A percentile compares a stretch with the other conserved stretches of the same genome.
Conservation (phyloP, 2,329 filamentous ascomycete genomes). For the Leptographium wingfieldii region DNA sequence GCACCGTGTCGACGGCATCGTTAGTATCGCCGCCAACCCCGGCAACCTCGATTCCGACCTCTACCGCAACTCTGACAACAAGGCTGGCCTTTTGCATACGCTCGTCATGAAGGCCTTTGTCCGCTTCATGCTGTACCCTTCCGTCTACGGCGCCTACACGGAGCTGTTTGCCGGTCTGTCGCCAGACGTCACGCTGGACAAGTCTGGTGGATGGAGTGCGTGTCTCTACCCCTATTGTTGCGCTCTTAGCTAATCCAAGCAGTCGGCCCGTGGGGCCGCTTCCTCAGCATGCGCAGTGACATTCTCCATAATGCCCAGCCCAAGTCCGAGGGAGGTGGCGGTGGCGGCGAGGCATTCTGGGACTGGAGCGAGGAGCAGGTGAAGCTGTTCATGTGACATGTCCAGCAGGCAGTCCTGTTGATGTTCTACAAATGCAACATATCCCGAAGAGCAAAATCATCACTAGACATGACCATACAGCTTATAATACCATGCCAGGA, state of each 20-base stretch:
- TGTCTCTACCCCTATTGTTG: neutral
- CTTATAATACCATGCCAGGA: neutral
- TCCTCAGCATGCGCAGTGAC: neutral
- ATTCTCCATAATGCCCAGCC: constrained; percentile 2
- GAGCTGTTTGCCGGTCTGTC: constrained; percentile 33
- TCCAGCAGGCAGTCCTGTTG: neutral
- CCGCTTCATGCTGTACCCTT: constrained; percentile 10
- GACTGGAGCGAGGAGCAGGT: constrained; percentile 10
- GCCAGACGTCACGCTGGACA: constrained; percentile 26
- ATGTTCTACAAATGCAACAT: neutral
- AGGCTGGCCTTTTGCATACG: constrained; percentile 4
- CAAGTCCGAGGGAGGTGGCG: constrained; percentile 8
- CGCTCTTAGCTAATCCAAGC: neutral
- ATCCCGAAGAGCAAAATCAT: neutral
- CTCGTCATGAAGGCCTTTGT: neutral
- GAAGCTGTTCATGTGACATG: constrained; percentile 1
- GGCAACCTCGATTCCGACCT: constrained; percentile 27
- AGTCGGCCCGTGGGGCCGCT: constrained; percentile 9
- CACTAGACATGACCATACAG: neutral
- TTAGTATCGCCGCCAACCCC: constrained; percentile 21
- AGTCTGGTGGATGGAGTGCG: neutral
- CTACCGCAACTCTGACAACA: constrained; percentile 13
- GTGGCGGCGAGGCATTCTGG: constrained; percentile 4
- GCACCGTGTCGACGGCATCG: constrained; percentile 4
- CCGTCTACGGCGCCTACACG: constrained; percentile 32